Evolutionary conservation across 192 early-diverging fungal genomes (phyloP).

Genomic region (Nowakowskiella sp.): DNA sequence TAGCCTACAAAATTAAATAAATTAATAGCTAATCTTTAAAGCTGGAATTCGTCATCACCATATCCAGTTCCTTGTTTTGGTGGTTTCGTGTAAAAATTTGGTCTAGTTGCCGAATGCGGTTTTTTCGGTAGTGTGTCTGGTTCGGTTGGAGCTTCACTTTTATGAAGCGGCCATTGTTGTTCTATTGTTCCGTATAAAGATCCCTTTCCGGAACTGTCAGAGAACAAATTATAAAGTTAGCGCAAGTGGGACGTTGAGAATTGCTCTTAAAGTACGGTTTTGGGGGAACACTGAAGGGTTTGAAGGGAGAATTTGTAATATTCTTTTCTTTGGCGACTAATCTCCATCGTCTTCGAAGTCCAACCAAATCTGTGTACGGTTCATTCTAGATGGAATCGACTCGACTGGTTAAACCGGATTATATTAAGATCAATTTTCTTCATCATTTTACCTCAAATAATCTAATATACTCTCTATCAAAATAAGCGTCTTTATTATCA

Average conservation of each 20-base stretch:
- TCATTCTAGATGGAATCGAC: constrained; percentile 29
- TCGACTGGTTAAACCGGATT: no score
- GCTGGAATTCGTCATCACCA: constrained; percentile 14
- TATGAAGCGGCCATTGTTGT: constrained; percentile 46
- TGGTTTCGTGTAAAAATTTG: constrained; percentile 43
- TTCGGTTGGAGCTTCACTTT: constrained; percentile 18
- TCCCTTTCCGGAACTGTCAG: constrained; percentile 42
- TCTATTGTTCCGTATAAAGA: constrained; percentile 46
- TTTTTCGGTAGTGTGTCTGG: constrained; percentile 18
- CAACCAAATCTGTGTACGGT: constrained; percentile 44
- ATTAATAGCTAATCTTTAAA: constrained; percentile 2
- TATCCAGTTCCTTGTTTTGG: constrained; percentile 48
- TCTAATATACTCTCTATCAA: constrained; percentile 41
- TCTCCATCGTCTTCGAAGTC: constrained; percentile 34
- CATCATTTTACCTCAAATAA: constrained; percentile 40
- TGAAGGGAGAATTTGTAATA: constrained; percentile 38
- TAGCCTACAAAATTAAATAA: constrained; percentile 19
- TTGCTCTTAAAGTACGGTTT: constrained; percentile 30
- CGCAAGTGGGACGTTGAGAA: background rate
- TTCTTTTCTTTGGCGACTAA: constrained; percentile 44
- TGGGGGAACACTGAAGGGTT: constrained; percentile 42
- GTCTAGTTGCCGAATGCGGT: constrained; percentile 22
- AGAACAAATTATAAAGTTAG: background rate
- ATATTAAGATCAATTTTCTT: constrained; percentile 1
- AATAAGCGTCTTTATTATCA: constrained; percentile 43